Base-by-base conservation (phyloP, 805 yeast species). In the Wickerhamomyces bovis region DNA sequence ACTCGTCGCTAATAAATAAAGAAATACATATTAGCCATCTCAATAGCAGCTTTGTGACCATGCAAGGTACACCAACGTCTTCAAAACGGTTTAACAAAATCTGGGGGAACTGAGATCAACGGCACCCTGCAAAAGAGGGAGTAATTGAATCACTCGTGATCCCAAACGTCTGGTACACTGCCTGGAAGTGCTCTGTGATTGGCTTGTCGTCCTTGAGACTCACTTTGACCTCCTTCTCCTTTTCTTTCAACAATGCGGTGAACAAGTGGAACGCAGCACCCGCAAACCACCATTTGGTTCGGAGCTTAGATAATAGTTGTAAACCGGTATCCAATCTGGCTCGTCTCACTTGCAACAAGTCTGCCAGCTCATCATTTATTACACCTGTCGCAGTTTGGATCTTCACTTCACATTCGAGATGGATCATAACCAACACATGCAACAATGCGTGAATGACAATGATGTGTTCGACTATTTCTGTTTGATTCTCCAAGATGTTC, bases 251-350 rank as follows among this genome's bases (percentile, higher is more conserved):
- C 20, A 46, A 30, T 6, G 42, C 31, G 5, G 40, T 33, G 22
- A 47, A 47, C 12, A 41, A 12, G 39, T 38, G 21, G 30, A 31
- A 42, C 3, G 47, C 28, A 30, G 51, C 51, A n/a, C 48, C 51
- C 8, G 51, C 39, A 21, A 44, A 36, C 51, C 51, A 48, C 44
- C 44, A 48, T 30, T 42, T 48, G 7, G 18, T 8, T n/a, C 40
- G 42, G 16, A 36, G 40, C 10, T 13, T 16, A 4, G 28, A 15
- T 28, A 48, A 38, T 8, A 48, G n/a, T 5, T 22, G 18, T 8
- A 48, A 13, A 12, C 51, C 47, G 11, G 38, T 23, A 11, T 36
- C 12, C 15, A 42, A 26, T 30, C 45, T 47, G 2, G 30, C 22
- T 6, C n/a, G 23, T 22, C 44, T 48, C 13, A 20, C 12, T n/a